Evolutionary conservation across 176 grass and related monocot genomes (phyloP).

Genomic region (Carex parvula): DNA sequence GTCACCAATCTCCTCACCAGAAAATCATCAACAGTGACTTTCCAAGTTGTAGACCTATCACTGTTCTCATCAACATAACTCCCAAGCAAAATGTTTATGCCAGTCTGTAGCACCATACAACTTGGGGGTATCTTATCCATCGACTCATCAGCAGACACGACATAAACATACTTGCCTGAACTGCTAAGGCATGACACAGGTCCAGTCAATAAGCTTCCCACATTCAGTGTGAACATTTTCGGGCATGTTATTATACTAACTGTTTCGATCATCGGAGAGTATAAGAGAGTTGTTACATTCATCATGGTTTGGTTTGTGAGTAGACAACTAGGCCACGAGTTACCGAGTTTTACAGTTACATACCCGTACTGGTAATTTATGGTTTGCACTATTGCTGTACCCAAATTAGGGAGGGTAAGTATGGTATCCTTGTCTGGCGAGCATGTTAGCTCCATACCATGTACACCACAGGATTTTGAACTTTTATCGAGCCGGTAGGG

Average conservation of each 20-base stretch:
- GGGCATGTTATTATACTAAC: conserved; percentile 32
- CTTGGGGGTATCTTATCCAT: conserved; percentile 33
- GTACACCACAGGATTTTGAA: conserved; percentile 10
- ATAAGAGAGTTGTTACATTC: conserved; percentile 28
- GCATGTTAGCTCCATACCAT: conserved; percentile 49
- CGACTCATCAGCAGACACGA: background rate
- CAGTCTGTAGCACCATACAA: conserved; percentile 25
- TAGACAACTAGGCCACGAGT: conserved; percentile 24
- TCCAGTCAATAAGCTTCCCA: background rate
- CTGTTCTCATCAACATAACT: background rate
- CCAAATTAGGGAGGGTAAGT: conserved; percentile 30
- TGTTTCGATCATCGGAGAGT: background rate
- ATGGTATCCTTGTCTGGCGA: conserved; percentile 23
- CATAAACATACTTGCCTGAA: conserved; percentile 26
- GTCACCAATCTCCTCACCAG: conserved; percentile 18
- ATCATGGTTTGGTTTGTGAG: conserved; percentile 28
- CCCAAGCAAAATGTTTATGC: background rate
- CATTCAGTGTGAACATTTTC: background rate
- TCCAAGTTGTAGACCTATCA: background rate
- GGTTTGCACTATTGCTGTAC: conserved; percentile 30
- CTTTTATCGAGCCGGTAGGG: conserved; percentile 23
- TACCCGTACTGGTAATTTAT: conserved; percentile 21
- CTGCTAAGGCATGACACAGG: conserved; percentile 28
- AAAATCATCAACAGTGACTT: background rate
- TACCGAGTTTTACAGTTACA: conserved; percentile 3